Evolutionary conservation across 345 rosid species (phyloP).

Genomic region (Xanthoceras sorbifolium): DNA sequence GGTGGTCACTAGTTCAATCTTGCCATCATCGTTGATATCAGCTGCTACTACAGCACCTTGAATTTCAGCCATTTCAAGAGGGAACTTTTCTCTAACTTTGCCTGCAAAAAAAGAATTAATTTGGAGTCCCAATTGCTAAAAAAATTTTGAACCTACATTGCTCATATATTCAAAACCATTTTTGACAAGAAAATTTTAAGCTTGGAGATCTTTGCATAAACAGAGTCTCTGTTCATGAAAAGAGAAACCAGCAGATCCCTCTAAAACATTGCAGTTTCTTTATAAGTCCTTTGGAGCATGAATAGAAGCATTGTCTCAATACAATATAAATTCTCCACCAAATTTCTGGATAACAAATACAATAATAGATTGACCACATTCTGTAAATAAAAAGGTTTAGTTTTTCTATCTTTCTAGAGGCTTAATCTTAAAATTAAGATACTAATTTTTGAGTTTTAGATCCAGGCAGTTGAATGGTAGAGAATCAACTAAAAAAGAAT

Average conservation of each 20-base stretch:
- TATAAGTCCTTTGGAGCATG: background rate
- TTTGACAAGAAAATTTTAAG: background rate
- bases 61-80: conserved; percentile 99
- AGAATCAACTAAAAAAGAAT: background rate
- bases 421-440: background rate
- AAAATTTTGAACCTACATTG: conserved; percentile 28
- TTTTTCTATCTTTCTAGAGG: background rate
- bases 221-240: background rate
- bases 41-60: conserved; percentile 97
- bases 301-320: background rate
- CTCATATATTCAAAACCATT: conserved; percentile 14
- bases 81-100: conserved; percentile 76
- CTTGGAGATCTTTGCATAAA: conserved; percentile 4
- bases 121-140: conserved; percentile 16
- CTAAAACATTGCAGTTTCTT: background rate
- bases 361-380: background rate
- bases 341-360: background rate
- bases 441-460: background rate
- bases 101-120: conserved; percentile 52
- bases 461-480: background rate
- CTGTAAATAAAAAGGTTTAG: background rate
- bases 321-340: background rate
- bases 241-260: background rate
- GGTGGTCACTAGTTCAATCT: conserved; percentile 91
- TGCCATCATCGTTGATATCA: conserved; percentile 99